Percentiles rank a stretch among this genome's conserved stretches.
Conservation (phyloP, 306 rosid genomes). For the Lithocarpus polystachyus region DNA sequence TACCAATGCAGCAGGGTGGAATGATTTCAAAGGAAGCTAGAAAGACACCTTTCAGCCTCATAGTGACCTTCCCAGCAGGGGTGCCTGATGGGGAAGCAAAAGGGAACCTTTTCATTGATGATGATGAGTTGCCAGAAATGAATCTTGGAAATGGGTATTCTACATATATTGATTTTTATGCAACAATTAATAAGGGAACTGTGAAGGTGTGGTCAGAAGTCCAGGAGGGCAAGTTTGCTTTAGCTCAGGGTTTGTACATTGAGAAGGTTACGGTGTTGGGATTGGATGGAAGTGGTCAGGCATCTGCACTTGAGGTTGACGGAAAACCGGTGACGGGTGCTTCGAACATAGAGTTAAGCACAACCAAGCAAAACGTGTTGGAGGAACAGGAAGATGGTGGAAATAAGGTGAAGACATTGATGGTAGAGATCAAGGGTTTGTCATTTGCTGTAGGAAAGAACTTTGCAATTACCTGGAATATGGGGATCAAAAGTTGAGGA, state of each 20-base stretch:
- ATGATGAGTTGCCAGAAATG: conserved; percentile 79
- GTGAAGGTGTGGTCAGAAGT: conserved; percentile 89
- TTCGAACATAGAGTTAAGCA: conserved; percentile 37
- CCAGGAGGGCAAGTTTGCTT: conserved; percentile 78
- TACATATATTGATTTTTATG: conserved; percentile 59
- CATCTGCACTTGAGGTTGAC: conserved; percentile 51
- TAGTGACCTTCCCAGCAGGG: conserved; percentile 70
- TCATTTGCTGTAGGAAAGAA: conserved; percentile 70
- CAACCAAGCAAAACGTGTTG: conserved; percentile 41
- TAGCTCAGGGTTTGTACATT: conserved; percentile 67
- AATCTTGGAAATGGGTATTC: conserved; percentile 77
- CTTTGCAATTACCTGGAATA: conserved; percentile 82
- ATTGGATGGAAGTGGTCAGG: conserved; percentile 45
- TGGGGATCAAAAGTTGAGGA: conserved; percentile 45
- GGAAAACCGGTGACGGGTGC: conserved; percentile 36
- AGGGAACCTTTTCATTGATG: conserved; percentile 78
- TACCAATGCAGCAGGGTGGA: conserved; percentile 95
- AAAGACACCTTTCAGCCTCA: conserved; percentile 69
- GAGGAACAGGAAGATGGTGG: conserved; percentile 38
- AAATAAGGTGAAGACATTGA: conserved; percentile 34
- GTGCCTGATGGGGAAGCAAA: conserved; percentile 59
- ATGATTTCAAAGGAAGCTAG: conserved; percentile 76
- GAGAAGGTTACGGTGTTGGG: conserved; percentile 74
- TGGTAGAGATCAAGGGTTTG: conserved; percentile 71
- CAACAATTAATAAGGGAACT: conserved; percentile 50